Evolutionary conservation across 164 flowering plant genomes (phyloP).

Genomic region (Protea cynaroides): DNA sequence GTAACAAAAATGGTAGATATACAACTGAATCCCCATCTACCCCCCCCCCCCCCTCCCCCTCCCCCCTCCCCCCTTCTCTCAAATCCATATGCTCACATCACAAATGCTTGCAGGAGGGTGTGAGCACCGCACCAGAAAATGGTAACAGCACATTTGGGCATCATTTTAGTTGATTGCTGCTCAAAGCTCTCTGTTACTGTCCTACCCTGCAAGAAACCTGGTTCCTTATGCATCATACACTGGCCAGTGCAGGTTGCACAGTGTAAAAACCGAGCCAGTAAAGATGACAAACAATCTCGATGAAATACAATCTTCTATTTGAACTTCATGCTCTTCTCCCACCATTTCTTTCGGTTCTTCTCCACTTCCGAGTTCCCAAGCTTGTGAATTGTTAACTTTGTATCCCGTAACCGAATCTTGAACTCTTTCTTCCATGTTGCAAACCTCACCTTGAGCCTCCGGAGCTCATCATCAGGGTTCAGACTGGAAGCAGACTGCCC

Average conservation of each 20-base stretch:
- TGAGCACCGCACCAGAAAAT: not conserved
- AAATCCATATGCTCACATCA: not conserved
- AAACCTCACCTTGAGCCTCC: slow-evolving; percentile 55
- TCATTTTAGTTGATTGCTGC: not conserved
- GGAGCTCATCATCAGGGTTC: slow-evolving; percentile 53
- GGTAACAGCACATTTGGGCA: not conserved
- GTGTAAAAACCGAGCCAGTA: not conserved
- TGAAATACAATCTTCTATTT: slow-evolving; percentile 6
- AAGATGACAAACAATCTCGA: not conserved
- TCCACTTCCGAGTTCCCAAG: slow-evolving; percentile 40
- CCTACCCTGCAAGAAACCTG: not conserved
- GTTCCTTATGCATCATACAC: not conserved
- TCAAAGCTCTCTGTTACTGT: not conserved
- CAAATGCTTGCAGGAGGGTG: not conserved
- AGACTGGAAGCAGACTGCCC: slow-evolving; percentile 22
- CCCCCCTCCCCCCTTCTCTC: not conserved
- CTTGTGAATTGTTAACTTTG: slow-evolving; percentile 54
- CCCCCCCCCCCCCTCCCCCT: too few relatives aligned
- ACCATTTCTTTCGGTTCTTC: slow-evolving; percentile 56
- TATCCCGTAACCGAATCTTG: slow-evolving; percentile 51
- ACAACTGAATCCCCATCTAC: not conserved
- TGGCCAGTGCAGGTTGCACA: not conserved
- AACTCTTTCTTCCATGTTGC: slow-evolving; percentile 80
- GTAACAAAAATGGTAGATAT: not conserved
- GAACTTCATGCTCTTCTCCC: slow-evolving; percentile 45